Evolutionary conservation across 805 yeast species (phyloP), one percentile per base, ranked within the genome.

Genomic region (Metschnikowia gruessii): DNA sequence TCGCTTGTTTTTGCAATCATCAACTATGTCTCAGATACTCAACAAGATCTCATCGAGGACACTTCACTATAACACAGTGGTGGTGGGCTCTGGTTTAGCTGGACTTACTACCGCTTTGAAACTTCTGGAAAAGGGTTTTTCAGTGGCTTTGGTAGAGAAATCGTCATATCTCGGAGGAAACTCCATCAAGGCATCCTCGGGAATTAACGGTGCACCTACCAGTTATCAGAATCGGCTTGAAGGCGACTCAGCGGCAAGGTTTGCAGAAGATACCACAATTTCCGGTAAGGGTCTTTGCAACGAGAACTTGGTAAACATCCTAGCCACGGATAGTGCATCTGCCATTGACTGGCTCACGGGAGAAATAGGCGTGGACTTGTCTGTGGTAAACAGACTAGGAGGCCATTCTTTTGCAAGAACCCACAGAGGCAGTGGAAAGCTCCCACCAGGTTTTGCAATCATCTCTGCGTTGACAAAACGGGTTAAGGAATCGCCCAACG

Each of bases 361-460:
- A 9, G 59, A 51, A 4, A 49, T 60, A 24, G 53, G 51, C 8
- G 54, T 70, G 26, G 70, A 68, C 50, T 55, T 70, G 42, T 55
- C 60, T 30, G 50, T 45, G n/a, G 71, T 70, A 3, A 46, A 63
- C 22, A 63, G 61, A 47, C 53, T 71, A 22, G 76, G 76, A 0
- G 76, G 76, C n/a, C 76, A 71, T 51, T 57, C 70, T 0, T 45
- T 45, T 47, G 63, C 74, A 2, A 55, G 76, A 46, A 70, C 76
- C 13, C 75, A 71, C 49, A 53, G 74, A 29, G 72, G 74, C 5
- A 49, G 43, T 7, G 72, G 74, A 1, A 71, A 69, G 11, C 58
- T 77, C 15, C 83, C 84, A 12, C 85, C 85, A 3, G 85, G 85
- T 0, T 77, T 72, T 61, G 83, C 79, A 37, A 78, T 81, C 15